Conservation (phyloP, 202 grass and related monocot genomes). For the Brachypodium distachyon region DNA sequence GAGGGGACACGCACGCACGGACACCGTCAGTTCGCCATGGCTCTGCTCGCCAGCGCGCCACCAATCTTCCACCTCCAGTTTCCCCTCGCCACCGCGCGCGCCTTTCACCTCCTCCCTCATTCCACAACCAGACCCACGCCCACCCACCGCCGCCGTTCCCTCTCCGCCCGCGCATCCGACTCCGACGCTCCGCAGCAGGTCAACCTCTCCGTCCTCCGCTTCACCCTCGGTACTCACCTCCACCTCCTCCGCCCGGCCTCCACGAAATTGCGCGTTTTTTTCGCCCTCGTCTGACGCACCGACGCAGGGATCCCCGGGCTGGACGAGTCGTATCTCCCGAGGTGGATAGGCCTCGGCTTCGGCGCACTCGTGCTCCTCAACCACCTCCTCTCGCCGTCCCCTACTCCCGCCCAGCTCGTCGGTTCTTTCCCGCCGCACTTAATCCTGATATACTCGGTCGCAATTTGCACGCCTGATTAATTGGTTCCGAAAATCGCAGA, state of each 20-base stretch:
- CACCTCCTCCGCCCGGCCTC: background rate
- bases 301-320: slow-evolving; percentile 74
- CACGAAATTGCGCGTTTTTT: background rate
- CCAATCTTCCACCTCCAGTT: background rate
- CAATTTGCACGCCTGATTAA: background rate
- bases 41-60: slow-evolving; percentile 14
- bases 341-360: slow-evolving; percentile 70
- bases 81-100: background rate
- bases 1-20: background rate
- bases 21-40: background rate
- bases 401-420: slow-evolving; percentile 67
- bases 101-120: background rate
- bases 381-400: slow-evolving; percentile 57
- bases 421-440: background rate
- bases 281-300: background rate
- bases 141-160: background rate
- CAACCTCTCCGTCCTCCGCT: slow-evolving; percentile 88
- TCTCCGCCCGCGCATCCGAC: slow-evolving; percentile 23
- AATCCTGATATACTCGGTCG: background rate
- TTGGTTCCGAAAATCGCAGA: slow-evolving; percentile 34
- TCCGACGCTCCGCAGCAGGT: slow-evolving; percentile 41
- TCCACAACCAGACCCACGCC: background rate
- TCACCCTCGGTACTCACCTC: slow-evolving; percentile 78
- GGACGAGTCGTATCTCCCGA: slow-evolving; percentile 81
- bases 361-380: slow-evolving; percentile 74